phyloP scores from a whole-genome alignment of 352 stramenopile species.

The Pythium oligandrum region DNA sequence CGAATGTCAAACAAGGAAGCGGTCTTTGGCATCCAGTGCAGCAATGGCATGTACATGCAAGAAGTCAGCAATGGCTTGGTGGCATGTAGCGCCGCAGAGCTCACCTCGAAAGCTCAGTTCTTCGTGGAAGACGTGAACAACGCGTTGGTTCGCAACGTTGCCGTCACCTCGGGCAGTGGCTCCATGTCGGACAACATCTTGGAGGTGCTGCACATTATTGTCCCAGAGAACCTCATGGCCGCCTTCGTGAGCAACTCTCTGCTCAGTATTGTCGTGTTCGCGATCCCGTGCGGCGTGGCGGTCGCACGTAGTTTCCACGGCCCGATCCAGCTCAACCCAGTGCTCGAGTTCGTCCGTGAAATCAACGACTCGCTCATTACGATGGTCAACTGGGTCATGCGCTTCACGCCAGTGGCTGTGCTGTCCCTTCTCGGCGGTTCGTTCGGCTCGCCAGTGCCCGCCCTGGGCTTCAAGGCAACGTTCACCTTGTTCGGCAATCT shows the following conservation, averaged over 20 bases:
- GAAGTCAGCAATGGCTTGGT: conserved; percentile 41
- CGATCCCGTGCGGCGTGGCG: conserved; percentile 54
- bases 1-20: conserved; percentile 26
- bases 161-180: conserved; percentile 28
- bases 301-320: conserved; percentile 70
- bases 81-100: conserved; percentile 38
- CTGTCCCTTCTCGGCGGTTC: conserved; percentile 65
- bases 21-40: conserved; percentile 72
- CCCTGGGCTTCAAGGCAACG: conserved; percentile 38
- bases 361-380: conserved; percentile 75
- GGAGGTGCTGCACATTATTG: conserved; percentile 47
- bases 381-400: conserved; percentile 70
- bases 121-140: conserved; percentile 50
- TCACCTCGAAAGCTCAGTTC: conserved; percentile 45
- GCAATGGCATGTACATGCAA: conserved; percentile 62
- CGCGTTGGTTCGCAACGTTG: conserved; percentile 41
- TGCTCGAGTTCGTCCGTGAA: conserved; percentile 76
- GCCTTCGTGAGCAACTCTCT: conserved; percentile 63
- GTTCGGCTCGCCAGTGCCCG: conserved; percentile 36
- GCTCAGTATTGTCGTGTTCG: conserved; percentile 68
- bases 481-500: conserved; percentile 40
- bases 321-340: conserved; percentile 60
- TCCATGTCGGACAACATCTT: conserved; percentile 66
- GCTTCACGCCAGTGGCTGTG: conserved; percentile 69
- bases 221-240: conserved; percentile 70